Evolutionary conservation across 139 green algal species (phyloP).

Genomic region (Tetraselmis chui): DNA sequence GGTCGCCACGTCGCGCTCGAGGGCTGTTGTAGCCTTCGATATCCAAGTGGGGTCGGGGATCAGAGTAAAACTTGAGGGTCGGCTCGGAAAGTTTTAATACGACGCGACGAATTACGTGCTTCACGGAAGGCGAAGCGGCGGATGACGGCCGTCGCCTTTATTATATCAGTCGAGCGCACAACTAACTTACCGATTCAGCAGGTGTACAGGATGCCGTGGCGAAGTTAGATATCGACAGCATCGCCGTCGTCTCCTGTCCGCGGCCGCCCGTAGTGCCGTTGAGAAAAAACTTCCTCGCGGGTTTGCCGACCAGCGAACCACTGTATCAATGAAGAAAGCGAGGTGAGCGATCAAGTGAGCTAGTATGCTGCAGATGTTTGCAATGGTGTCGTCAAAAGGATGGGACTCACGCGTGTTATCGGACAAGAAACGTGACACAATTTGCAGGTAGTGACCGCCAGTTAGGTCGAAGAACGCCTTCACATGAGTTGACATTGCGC

Average conservation of each 20-base stretch:
- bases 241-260: slow-evolving; percentile 67
- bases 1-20: slow-evolving; percentile 55
- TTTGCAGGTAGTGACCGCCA: slow-evolving; percentile 49
- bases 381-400: not conserved
- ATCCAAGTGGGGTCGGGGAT: too few relatives aligned
- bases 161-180: too few relatives aligned
- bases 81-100: too few relatives aligned
- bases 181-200: too few relatives aligned
- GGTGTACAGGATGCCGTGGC: too few relatives aligned
- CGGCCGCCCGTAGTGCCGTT: slow-evolving; percentile 58
- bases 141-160: too few relatives aligned
- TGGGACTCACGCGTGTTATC: not conserved
- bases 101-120: too few relatives aligned
- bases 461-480: slow-evolving; percentile 70
- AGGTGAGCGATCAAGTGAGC: too few relatives aligned
- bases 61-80: too few relatives aligned
- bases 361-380: too few relatives aligned
- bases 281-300: slow-evolving; percentile 42
- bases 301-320: slow-evolving; percentile 58
- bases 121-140: too few relatives aligned
- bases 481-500: slow-evolving; percentile 65
- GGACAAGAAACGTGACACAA: slow-evolving; percentile 12
- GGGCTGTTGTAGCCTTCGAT: too few relatives aligned
- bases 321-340: not conserved
- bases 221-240: slow-evolving; percentile 59